Base-by-base conservation (phyloP, 169 alveolate species). In the Cryptosporidium ubiquitum region DNA sequence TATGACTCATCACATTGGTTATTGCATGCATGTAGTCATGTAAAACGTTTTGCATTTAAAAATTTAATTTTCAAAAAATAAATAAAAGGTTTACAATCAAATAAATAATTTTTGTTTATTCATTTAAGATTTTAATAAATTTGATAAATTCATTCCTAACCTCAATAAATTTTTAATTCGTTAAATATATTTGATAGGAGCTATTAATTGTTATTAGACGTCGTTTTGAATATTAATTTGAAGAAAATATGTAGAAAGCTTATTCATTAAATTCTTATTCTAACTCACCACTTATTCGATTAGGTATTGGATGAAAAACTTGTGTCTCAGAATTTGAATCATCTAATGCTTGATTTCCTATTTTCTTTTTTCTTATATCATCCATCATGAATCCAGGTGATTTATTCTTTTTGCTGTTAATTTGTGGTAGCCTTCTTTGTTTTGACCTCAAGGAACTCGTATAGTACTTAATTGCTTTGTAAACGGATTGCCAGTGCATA, bases 401-500 rank as follows among this genome's bases (percentile, higher is more conserved):
- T 7, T 40, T 18, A 23, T 69, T 69, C 16, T n/a, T 10, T 44
- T 79, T 61, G 20, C 10, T 61, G 33, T 37, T 79, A 10, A 31
- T 61, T 64, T 31, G 64, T 35, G 75, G 79, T 18, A 64, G 68
- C 31, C 89, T 79, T 23, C 89, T 79, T 39, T 49, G 68, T 16
- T 64, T 79, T 23, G 68, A 39, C 39, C 75, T 79, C 47, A 79
- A 33, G 23, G 89, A 79, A 31, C 39, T 61, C 52, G 42, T 23
- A 61, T 79, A 79, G 29, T 79, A 79, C 29, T 79, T 58, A 18
- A 79, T 44, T 20, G 61, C 89, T 42, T 79, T 79, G 39, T 61
- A 61, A 14, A 79, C 68, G 0, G 89, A 58, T 40, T 79, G 89
- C 89, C 89, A 79, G 40, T 79, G 68, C 89, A 61, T 61, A 57